Evolutionary conservation across 805 yeast species (phyloP).

Genomic region (Ogataea methylovora): DNA sequence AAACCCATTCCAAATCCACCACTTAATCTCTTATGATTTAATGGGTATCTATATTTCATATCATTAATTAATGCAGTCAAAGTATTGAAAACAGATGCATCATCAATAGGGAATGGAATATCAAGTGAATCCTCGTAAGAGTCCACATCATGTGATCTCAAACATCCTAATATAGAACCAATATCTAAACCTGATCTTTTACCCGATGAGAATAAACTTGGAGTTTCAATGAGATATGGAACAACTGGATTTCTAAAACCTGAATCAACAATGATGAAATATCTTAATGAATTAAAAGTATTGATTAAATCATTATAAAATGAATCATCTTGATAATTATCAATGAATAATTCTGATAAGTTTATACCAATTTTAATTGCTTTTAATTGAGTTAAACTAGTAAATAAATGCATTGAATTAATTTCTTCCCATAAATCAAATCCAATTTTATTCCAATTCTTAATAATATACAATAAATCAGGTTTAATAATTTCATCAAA

Average conservation of each 20-base stretch:
- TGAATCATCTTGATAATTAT: constrained; percentile 16
- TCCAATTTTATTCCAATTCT: constrained; percentile 56
- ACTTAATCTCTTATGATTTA: constrained; percentile 47
- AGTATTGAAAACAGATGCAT: constrained; percentile 53
- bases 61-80: constrained; percentile 53
- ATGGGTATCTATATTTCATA: constrained; percentile 71
- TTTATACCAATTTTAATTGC: constrained; percentile 54
- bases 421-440: constrained; percentile 95
- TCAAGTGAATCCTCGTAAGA: constrained; percentile 23
- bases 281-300: constrained; percentile 27
- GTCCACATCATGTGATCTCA: constrained; percentile 38
- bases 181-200: constrained; percentile 70
- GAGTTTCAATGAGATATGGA: constrained; percentile 67
- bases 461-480: constrained; percentile 58
- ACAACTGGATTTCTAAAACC: constrained; percentile 33
- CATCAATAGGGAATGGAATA: constrained; percentile 59
- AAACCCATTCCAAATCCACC: constrained; percentile 52
- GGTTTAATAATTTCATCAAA: constrained; percentile 51
- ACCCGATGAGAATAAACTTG: constrained; percentile 30
- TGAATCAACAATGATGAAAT: constrained; percentile 30
- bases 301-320: constrained; percentile 24
- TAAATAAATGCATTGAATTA: constrained; percentile 69
- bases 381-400: constrained; percentile 64
- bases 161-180: constrained; percentile 51
- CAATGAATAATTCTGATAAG: constrained; percentile 26